Base-by-base conservation (phyloP, 2,329 filamentous ascomycete species). In the Erysiphe pulchra region DNA sequence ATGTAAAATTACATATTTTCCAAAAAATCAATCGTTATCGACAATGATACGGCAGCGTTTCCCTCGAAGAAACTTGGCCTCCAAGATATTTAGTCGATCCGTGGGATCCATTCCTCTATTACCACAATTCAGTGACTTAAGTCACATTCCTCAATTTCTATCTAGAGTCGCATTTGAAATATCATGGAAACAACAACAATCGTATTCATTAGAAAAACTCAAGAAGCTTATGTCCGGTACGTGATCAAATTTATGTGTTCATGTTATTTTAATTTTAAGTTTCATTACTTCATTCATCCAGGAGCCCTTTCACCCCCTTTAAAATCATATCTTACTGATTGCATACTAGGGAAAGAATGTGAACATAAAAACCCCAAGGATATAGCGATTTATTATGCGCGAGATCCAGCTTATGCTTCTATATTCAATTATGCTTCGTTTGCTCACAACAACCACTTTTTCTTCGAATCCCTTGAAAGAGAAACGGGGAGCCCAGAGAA, bases 361-460 rank as follows among this genome's bases (percentile, higher is more conserved):
- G 52, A 51, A 48, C 44, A 32, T 17, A 51, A 46, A 48, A 42
- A 20, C 7, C 44, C 74, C 49, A 76, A 80, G 61, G 66, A 75
- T 42, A 75, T 93, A 57, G 63, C 81, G 57, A 68, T 87, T 56
- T 68, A 74, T 56, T 78, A 78, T 48, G 81, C 87, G 49, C 83
- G 85, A 61, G 73, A 90, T 56, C 79, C 87, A 40, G 68, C 69
- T 53, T 68, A 72, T 50, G 90, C 90, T 38, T 69, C 77, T 54
- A 67, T 79, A 59, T 98, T 98, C 75, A 98, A 95, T 71, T 75
- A 92, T 61, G 90, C 90, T 61, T 92, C 83, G 55, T 92, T 92
- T 81, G 82, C 84, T 47, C 80, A 82, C 70, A 95, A 95, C 73
- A 94, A 75, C 61, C 66, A 75, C 59, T 79, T 84, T 67, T 87